Conservation (phyloP, 1,139 yeast species). For the Geotrichum siamense region DNA sequence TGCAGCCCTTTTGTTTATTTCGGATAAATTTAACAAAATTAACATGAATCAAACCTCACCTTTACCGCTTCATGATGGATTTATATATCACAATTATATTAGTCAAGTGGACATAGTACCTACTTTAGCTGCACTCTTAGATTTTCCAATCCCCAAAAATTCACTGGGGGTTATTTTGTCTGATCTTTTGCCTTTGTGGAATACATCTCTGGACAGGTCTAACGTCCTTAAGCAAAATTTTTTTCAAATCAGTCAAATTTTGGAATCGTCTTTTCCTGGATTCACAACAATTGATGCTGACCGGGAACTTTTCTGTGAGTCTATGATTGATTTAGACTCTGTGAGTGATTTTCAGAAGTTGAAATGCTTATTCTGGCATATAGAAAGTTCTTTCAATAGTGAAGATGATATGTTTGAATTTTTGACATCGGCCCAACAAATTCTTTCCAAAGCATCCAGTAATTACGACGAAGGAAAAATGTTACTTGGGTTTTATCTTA, state of each 20-base stretch:
- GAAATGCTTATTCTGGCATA: conserved; percentile 23
- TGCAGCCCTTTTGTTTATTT: conserved; percentile 65
- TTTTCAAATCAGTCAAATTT: conserved; percentile 42
- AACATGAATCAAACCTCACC: conserved; percentile 25
- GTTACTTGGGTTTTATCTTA: conserved; percentile 25
- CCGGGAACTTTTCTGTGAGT: conserved; percentile 19
- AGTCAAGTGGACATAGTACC: conserved; percentile 90
- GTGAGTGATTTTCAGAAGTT: conserved; percentile 25
- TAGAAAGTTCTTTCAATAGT: conserved; percentile 11
- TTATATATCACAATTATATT: conserved; percentile 45
- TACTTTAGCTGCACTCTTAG: conserved; percentile 62
- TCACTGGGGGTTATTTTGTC: conserved; percentile 67
- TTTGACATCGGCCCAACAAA: conserved; percentile 38
- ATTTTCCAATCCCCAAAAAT: conserved; percentile 80
- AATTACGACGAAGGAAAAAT: conserved; percentile 57
- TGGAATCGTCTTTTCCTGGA: conserved; percentile 22
- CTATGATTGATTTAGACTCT: conserved; percentile 19
- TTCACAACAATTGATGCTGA: conserved; percentile 17
- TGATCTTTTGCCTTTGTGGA: conserved; percentile 51
- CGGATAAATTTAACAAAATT: conserved; percentile 45
- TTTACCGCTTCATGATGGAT: conserved; percentile 44
- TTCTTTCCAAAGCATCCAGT: conserved; percentile 61
- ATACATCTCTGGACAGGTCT: conserved; percentile 31
- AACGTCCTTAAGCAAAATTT: conserved; percentile 53
- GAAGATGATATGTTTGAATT: conserved; percentile 10